Conservation (phyloP, 2,329 filamentous ascomycete species). For the Chaetomium globosum region DNA sequence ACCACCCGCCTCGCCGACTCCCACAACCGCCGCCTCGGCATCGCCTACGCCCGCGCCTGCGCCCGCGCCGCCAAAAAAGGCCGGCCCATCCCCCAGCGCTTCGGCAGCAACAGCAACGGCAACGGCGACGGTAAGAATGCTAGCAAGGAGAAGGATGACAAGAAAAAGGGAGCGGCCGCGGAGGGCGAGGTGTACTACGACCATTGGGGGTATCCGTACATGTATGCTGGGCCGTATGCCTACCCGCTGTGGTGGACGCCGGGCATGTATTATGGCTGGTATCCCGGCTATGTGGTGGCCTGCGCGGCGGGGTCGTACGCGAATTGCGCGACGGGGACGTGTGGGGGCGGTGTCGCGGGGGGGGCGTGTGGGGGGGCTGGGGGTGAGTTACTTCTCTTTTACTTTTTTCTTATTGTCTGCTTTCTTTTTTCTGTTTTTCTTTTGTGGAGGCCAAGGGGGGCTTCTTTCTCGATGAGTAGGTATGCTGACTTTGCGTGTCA, state of each 20-base stretch:
- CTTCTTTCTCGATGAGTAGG: not conserved
- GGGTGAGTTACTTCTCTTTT: constrained; percentile 29
- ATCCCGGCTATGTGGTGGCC: constrained; percentile 43
- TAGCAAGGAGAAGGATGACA: too few relatives aligned
- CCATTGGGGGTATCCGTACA: constrained; percentile 58
- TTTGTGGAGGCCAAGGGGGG: too few relatives aligned
- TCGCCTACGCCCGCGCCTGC: constrained; percentile 59
- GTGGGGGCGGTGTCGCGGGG: constrained; percentile 49
- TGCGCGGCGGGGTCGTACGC: constrained; percentile 46
- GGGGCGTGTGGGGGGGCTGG: constrained; percentile 51
- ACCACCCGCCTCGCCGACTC: constrained; percentile 44
- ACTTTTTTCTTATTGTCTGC: too few relatives aligned
- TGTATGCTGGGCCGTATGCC: constrained; percentile 53
- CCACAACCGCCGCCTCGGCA: constrained; percentile 49
- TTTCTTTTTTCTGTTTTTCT: not conserved
- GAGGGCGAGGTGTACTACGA: constrained; percentile 50
- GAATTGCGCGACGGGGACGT: constrained; percentile 53
- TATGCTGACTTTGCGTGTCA: not conserved
- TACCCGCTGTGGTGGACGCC: constrained; percentile 49
- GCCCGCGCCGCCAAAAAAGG: constrained; percentile 55
- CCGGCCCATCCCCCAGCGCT: constrained; percentile 33
- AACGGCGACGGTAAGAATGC: too few relatives aligned
- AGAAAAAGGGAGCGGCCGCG: constrained; percentile 39
- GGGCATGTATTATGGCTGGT: constrained; percentile 51
- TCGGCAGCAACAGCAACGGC: too few relatives aligned